Base-by-base conservation (phyloP, 2,329 filamentous ascomycete genomes). In the Fusarium oxysporum region DNA sequence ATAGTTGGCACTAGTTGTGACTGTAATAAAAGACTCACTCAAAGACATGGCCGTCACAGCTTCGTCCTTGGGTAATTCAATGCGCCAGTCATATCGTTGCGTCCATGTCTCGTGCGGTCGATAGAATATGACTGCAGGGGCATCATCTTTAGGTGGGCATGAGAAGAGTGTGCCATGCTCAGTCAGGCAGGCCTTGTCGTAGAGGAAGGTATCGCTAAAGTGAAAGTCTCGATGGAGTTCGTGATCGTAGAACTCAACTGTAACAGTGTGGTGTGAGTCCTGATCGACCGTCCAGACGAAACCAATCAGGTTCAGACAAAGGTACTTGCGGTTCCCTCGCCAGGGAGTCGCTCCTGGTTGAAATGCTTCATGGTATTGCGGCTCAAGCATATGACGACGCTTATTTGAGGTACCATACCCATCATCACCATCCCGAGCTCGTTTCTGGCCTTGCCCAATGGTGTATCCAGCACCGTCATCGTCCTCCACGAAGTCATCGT, bases 231-330 rank as follows among this genome's bases (percentile, higher is more conserved):
- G 90, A 80, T 97, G 93, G 66, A 93, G 91, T 75, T 97, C 95
- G 65, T 95, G 92, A 81, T 99, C 97, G 80, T 98, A 98, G 81
- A 99, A 99, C 78, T 98, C 96, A 4, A 98, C 95, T 0, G 95
- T 98, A 16, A 99, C 92, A 4, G 96, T 99, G 80, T 98, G 91
- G 76, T 96, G 92, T 0, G 92, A 93, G 78, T 98, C 95, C 82
- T 99, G 96, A 76, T 97, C 93, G 23, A 99, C 94, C 0, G 96
- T 98, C 94, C 96, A 99, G 13, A 98, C 93, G 78, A 97, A 96
- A 2, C 97, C 96, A 59, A 95, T 93, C 66, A 99, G 85, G 79
- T 98, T 98, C 44, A 98, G 88, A 78, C 94, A 97, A 2, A 99
- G 88, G 79, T 99, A 97, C 79, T 96, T 94, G 71, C 96, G 89